phyloP scores from a whole-genome alignment of 768 basidiomycete species.

The Hydnomerulius pinastri region DNA sequence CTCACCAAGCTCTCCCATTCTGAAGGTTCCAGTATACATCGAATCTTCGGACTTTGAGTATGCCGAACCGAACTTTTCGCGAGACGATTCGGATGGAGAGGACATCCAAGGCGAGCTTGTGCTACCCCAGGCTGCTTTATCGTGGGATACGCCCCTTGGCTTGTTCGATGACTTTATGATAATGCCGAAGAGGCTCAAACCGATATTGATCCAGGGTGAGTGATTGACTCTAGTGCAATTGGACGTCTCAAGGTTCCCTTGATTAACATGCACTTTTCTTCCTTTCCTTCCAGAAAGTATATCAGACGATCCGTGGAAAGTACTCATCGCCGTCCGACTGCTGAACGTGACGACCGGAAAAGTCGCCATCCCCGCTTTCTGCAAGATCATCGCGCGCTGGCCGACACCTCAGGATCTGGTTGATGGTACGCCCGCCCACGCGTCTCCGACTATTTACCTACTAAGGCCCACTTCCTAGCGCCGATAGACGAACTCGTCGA shows the following conservation, averaged over 20 bases:
- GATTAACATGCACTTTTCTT: neutral
- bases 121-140: neutral
- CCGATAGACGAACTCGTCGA: slow-evolving; percentile 43
- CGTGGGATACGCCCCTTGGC: slow-evolving; percentile 2
- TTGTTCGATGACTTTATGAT: slow-evolving; percentile 25
- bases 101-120: neutral
- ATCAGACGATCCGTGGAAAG: slow-evolving; percentile 63
- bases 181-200: slow-evolving; percentile 30
- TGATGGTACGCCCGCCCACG: slow-evolving; percentile 42
- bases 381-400: slow-evolving; percentile 56
- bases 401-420: slow-evolving; percentile 56
- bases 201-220: slow-evolving; percentile 34
- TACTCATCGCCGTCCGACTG: slow-evolving; percentile 65
- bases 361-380: slow-evolving; percentile 66
- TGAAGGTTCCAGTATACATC: slow-evolving; percentile 4
- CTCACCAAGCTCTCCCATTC: slow-evolving; percentile 4
- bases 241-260: too few relatives aligned
- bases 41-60: slow-evolving; percentile 9
- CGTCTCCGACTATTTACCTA: neutral
- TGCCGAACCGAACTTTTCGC: neutral
- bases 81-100: neutral
- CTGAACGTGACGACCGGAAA: slow-evolving; percentile 72
- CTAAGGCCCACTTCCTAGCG: slow-evolving; percentile 33
- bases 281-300: slow-evolving; percentile 45
- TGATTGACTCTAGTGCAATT: too few relatives aligned